Base-by-base conservation (phyloP, 345 rosid species). In the Corchorus olitorius region DNA sequence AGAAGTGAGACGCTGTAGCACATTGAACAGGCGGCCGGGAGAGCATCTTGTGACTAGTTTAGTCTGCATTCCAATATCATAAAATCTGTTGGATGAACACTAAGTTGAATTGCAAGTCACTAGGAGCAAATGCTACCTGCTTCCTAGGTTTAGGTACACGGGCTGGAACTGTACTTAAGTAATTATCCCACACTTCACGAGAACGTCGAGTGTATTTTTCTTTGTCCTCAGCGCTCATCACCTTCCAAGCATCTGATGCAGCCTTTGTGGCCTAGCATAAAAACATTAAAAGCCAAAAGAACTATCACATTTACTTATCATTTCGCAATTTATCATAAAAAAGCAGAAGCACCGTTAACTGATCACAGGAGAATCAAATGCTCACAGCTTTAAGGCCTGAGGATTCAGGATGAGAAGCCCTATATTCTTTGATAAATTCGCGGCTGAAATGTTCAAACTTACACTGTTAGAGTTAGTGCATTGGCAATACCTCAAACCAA, bases 311-410 rank as follows among this genome's bases (percentile, higher is more conserved):
- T 49, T 54, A 27, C 61, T 20, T 6, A 14, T 41, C 43, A 1
- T 35, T 34, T 58, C 15, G 4, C 27, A 56, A 58, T 14, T 58
- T 64, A 48, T 45, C 39, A 46, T 1, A n/a, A 8, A 53, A 27
- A 64, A 72, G 34, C 17, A 70, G 45, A 59, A 63, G 79, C 65
- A 67, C 41, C 48, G 39, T 67, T 56, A 27, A 20, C 43, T 39
- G 53, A 73, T 62, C 65, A 14, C 53, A 46, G 53, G 34, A 55
- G 20, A 65, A 62, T 19, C 15, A 76, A 75, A 65, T 27, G 70
- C 84, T 81, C 78, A 83, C 88, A 72, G 76, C 88, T 81, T 86
- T 86, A 52, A 86, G 88, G 75, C 88, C 86, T 22, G 86, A 79
- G 8, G 86, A 83, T 74, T 86, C 86, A 49, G 86, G 86, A 82